Evolutionary conservation across 225 moss, liverwort and hornwort genomes (phyloP).

Genomic region (Physcomitrellopsis africana): DNA sequence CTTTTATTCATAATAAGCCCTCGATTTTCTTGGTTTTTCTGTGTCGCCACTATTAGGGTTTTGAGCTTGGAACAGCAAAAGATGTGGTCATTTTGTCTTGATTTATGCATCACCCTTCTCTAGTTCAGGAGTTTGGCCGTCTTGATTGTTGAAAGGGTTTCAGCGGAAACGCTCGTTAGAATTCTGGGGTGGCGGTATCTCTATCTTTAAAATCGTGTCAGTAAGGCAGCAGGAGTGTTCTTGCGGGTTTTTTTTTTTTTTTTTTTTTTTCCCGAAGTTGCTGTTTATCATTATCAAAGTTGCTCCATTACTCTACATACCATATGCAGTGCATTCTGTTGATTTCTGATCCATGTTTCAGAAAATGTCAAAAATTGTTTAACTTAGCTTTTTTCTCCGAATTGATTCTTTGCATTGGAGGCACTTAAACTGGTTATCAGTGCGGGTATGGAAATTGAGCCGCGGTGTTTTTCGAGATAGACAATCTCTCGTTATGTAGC

Average conservation of each 20-base stretch:
- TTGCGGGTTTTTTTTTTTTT: neutral
- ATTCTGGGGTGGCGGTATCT: neutral
- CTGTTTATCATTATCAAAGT: neutral
- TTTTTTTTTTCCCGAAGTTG: neutral
- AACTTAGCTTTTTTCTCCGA: neutral
- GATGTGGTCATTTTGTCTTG: neutral
- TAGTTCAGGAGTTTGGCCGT: constrained; percentile 19
- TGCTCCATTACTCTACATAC: too few species aligned
- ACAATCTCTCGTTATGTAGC: neutral
- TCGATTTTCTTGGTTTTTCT: constrained; percentile 16
- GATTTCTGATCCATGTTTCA: neutral
- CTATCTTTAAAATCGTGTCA: neutral
- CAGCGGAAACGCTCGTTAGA: neutral
- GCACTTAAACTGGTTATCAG: neutral
- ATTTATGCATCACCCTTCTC: neutral
- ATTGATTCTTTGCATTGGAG: neutral
- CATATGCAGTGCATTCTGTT: too few species aligned
- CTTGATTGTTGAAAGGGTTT: constrained; percentile 15
- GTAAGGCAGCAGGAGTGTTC: neutral
- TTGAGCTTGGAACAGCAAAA: constrained; percentile 1
- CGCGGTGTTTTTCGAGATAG: neutral
- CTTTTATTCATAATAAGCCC: neutral
- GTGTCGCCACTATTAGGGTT: constrained; percentile 33
- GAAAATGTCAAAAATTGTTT: neutral
- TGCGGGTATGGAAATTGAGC: neutral